These are phyloP conservation scores for Senna tora DNA, from an alignment of 306 rosid genomes.

Conservation along the genomic window DNA sequence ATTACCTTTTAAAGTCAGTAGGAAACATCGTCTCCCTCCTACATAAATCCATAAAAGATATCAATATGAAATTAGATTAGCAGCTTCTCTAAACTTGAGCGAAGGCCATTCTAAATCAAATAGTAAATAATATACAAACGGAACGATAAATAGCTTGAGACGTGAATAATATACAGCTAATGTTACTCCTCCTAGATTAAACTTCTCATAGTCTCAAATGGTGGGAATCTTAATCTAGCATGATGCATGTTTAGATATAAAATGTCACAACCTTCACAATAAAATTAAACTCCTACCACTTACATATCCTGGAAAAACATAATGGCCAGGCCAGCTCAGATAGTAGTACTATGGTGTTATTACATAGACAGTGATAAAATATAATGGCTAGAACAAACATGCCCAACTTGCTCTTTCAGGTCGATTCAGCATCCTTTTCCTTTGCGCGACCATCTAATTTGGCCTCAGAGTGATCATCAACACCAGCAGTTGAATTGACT, in stretches of 20 bases:
- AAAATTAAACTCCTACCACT: conserved; percentile 29
- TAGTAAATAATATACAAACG: not conserved
- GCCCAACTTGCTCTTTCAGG: conserved; percentile 23
- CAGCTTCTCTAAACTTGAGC: not conserved
- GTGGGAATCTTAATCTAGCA: too few relatives aligned
- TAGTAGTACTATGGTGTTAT: conserved; percentile 21
- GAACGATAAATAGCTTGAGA: not conserved
- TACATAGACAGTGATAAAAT: conserved; percentile 38
- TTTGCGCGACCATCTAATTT: conserved; percentile 32
- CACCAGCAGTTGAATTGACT: conserved; percentile 41
- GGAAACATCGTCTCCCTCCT: not conserved
- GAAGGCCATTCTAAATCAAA: not conserved
- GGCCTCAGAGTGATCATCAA: conserved; percentile 38
- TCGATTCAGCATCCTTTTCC: conserved; percentile 37
- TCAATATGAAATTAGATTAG: not conserved
- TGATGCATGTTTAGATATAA: conserved; percentile 30
- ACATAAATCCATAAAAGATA: not conserved
- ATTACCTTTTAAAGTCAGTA: not conserved
- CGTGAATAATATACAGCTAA: not conserved
- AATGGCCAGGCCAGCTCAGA: conserved; percentile 36
- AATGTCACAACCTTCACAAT: conserved; percentile 28
- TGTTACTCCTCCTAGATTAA: not conserved
- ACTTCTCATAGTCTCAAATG: not conserved
- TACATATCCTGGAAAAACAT: conserved; percentile 32
- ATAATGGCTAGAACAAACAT: conserved; percentile 35